Evolutionary conservation across 345 rosid genomes (phyloP).

Genomic region (Luvunga scandens): DNA sequence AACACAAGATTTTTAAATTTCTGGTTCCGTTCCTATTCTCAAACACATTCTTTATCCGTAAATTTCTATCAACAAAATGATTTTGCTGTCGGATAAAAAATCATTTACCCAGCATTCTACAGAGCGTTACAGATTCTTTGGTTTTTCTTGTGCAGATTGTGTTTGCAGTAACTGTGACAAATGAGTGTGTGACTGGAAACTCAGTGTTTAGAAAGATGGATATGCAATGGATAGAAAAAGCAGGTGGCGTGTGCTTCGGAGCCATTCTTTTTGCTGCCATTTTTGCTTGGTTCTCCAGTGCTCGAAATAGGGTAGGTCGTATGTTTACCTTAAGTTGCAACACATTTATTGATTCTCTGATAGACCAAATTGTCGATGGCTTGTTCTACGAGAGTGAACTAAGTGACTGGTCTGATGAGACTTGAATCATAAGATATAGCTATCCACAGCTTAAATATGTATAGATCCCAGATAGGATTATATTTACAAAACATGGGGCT

Average conservation of each 20-base stretch:
- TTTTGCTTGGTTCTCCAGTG: constrained; percentile 81
- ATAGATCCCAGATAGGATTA: background rate
- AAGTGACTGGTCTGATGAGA: constrained; percentile 70
- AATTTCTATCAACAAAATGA: too few relatives aligned
- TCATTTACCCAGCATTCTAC: background rate
- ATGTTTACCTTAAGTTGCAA: constrained; percentile 71
- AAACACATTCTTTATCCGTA: background rate
- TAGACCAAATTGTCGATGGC: constrained; percentile 88
- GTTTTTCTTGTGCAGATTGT: constrained; percentile 45
- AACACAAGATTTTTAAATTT: background rate
- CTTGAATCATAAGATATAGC: constrained; percentile 20
- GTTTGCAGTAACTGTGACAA: constrained; percentile 69
- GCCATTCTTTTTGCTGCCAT: constrained; percentile 66
- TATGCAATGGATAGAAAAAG: constrained; percentile 64
- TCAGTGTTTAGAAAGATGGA: constrained; percentile 80
- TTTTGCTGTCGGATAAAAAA: background rate
- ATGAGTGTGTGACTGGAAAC: constrained; percentile 77
- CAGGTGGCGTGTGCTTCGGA: constrained; percentile 59
- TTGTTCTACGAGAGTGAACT: constrained; percentile 67
- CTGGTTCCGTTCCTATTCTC: background rate
- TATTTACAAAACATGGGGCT: too few relatives aligned
- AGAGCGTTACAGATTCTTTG: background rate
- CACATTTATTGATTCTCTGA: constrained; percentile 76
- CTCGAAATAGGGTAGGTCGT: constrained; percentile 63
- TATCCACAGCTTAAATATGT: background rate